phyloP scores from a whole-genome alignment of 495 filamentous ascomycete species.

The Penicillium coprophilum region DNA sequence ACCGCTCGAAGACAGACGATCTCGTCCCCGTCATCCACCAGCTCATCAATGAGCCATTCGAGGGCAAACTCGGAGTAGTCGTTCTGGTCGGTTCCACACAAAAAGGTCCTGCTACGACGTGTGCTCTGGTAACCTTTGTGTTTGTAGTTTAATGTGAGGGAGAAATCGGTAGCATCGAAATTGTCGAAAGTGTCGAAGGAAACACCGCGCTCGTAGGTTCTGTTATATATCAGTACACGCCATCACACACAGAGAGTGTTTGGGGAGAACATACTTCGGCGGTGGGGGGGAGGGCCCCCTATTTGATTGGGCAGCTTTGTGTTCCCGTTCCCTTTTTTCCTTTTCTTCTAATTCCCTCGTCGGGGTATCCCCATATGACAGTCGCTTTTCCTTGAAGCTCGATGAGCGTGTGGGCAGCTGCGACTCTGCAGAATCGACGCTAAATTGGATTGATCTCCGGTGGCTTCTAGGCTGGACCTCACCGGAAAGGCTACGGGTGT shows the following conservation, averaged over 20 bases:
- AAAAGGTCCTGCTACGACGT: conserved; percentile 82
- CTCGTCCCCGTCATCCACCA: conserved; percentile 96
- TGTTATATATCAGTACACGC: conserved; percentile 21
- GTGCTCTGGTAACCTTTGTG: conserved; percentile 87
- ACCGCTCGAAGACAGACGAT: conserved; percentile 91
- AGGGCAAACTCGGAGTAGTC: conserved; percentile 94
- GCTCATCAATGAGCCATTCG: conserved; percentile 89
- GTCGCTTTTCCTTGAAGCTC: conserved; percentile 32
- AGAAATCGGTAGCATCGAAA: conserved; percentile 73
- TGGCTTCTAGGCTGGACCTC: conserved; percentile 24
- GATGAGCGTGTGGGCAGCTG: conserved; percentile 32
- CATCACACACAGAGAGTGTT: neutral
- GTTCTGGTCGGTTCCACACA: conserved; percentile 93
- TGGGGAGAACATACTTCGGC: conserved; percentile 33
- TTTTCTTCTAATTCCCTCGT: conserved; percentile 25
- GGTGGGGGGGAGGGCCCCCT: conserved; percentile 42
- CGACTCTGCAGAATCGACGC: conserved; percentile 31
- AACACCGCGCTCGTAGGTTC: conserved; percentile 59
- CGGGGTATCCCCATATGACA: conserved; percentile 24
- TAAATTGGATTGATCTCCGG: conserved; percentile 48
- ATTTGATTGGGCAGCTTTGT: conserved; percentile 18
- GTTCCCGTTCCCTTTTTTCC: conserved; percentile 34
- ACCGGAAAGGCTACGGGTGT: conserved; percentile 25
- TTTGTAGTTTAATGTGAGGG: conserved; percentile 81
- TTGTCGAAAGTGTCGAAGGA: conserved; percentile 95